Percentiles rank a stretch among this genome's conserved stretches.
phyloP scores from a whole-genome alignment of 129 eudicot genomes.

The Flaveria bidentis region DNA sequence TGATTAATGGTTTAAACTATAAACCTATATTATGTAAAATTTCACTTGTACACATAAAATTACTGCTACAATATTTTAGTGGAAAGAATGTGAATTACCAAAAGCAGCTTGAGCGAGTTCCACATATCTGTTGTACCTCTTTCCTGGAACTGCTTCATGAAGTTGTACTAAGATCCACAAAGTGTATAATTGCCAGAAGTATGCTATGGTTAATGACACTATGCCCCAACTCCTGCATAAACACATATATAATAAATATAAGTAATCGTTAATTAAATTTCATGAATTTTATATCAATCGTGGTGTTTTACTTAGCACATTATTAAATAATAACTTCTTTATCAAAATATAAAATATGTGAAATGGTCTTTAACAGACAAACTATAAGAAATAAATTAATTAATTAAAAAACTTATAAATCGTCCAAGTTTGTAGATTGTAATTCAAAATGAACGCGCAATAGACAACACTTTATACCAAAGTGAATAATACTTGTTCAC shows the following conservation, averaged over 20 bases:
- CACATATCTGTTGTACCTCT: constrained; percentile 72
- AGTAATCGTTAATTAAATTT: not conserved
- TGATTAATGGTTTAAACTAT: no score
- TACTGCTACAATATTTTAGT: not conserved
- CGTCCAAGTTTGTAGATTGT: not conserved
- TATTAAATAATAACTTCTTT: not conserved
- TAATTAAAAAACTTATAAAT: not conserved
- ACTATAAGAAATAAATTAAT: not conserved
- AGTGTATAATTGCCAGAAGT: constrained; percentile 82
- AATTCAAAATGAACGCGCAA: not conserved
- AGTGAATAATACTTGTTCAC: not conserved
- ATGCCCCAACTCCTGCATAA: constrained; percentile 69
- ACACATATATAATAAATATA: not conserved
- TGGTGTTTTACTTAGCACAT: not conserved
- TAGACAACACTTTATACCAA: not conserved
- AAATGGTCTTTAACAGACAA: not conserved
- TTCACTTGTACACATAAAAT: not conserved
- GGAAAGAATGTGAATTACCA: constrained; percentile 36
- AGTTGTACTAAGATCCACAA: constrained; percentile 82
- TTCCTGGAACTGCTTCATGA: constrained; percentile 78
- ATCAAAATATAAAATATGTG: not conserved
- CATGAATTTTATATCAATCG: not conserved
- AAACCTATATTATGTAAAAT: no score
- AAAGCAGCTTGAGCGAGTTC: constrained; percentile 81
- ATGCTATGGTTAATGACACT: constrained; percentile 51